Conservation (phyloP, 768 basidiomycete species). For the Tylopilus felleus region DNA sequence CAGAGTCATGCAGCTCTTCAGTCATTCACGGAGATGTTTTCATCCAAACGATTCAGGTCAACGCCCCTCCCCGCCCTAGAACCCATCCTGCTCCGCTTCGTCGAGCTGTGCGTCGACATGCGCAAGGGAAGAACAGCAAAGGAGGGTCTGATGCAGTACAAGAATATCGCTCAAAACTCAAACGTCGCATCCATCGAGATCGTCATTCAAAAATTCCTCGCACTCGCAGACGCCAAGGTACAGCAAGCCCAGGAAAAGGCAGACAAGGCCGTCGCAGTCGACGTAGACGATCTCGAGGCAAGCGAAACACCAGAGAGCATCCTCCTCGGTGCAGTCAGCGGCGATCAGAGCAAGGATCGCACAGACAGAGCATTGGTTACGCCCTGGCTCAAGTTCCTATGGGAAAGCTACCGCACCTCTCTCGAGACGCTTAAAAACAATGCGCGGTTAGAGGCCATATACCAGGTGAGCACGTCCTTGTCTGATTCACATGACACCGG, state of each 20-base stretch:
- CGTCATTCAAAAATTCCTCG: slow-evolving; percentile 84
- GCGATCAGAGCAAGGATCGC: slow-evolving; percentile 88
- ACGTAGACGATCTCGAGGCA: slow-evolving; percentile 94
- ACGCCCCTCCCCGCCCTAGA: slow-evolving; percentile 87
- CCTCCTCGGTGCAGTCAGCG: slow-evolving; percentile 83
- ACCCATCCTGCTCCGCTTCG: slow-evolving; percentile 93
- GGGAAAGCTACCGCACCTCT: slow-evolving; percentile 96
- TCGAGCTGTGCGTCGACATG: slow-evolving; percentile 95
- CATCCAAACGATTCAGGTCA: slow-evolving; percentile 89
- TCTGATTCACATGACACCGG: background rate
- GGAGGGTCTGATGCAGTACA: slow-evolving; percentile 95
- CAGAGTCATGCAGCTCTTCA: slow-evolving; percentile 89
- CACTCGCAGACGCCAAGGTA: slow-evolving; percentile 77
- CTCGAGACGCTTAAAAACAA: slow-evolving; percentile 97
- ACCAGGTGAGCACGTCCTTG: slow-evolving; percentile 68
- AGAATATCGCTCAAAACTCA: slow-evolving; percentile 94
- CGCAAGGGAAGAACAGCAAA: slow-evolving; percentile 77
- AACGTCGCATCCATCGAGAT: slow-evolving; percentile 88
- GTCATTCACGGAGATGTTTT: slow-evolving; percentile 88
- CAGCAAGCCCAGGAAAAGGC: slow-evolving; percentile 85
- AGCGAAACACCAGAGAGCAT: slow-evolving; percentile 94
- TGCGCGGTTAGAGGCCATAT: slow-evolving; percentile 85
- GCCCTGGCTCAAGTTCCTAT: slow-evolving; percentile 97
- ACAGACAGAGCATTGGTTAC: slow-evolving; percentile 94
- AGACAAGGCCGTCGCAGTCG: slow-evolving; percentile 68